Evolutionary conservation across 2,329 filamentous ascomycete genomes (phyloP).

Genomic region (Hypomyces rosellus): DNA sequence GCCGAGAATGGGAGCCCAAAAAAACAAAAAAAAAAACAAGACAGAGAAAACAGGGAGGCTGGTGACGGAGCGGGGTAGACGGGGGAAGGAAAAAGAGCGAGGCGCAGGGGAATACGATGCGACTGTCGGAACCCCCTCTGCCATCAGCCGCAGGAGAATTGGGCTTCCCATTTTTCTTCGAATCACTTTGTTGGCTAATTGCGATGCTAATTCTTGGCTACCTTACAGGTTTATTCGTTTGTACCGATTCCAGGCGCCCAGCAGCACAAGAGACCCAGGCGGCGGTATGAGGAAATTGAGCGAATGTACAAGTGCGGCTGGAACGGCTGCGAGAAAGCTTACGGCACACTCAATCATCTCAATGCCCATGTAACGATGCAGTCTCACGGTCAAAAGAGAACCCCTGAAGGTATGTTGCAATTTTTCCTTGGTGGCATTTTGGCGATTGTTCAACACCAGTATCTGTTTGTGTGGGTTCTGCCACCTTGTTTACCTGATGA

Average conservation of each 20-base stretch:
- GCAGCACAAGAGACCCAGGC: slow-evolving; percentile 89
- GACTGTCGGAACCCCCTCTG: neutral
- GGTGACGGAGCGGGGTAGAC: neutral
- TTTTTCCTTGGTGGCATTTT: no score
- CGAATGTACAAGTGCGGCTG: slow-evolving; percentile 99
- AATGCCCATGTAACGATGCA: slow-evolving; percentile 99
- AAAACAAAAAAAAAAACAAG: neutral
- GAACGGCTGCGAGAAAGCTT: slow-evolving; percentile 98
- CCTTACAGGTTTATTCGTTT: slow-evolving; percentile 86
- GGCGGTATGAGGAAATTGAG: slow-evolving; percentile 97
- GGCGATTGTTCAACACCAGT: no score
- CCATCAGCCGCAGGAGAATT: neutral
- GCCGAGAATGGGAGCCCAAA: neutral
- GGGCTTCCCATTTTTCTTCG: neutral
- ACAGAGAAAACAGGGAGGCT: neutral
- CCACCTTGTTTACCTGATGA: no score
- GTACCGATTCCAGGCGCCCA: slow-evolving; percentile 95
- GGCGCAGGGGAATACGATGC: no score
- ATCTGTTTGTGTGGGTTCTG: no score
- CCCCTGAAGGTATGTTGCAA: slow-evolving; percentile 77
- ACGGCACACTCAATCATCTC: slow-evolving; percentile 92
- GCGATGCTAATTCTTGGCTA: slow-evolving; percentile 10
- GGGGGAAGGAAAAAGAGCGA: neutral
- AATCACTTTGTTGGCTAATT: neutral
- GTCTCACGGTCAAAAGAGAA: slow-evolving; percentile 88